A percentile compares a stretch with the other conserved stretches of the same genome.
Conservation (phyloP, 2,329 filamentous ascomycete genomes). For the Capronia americana region DNA sequence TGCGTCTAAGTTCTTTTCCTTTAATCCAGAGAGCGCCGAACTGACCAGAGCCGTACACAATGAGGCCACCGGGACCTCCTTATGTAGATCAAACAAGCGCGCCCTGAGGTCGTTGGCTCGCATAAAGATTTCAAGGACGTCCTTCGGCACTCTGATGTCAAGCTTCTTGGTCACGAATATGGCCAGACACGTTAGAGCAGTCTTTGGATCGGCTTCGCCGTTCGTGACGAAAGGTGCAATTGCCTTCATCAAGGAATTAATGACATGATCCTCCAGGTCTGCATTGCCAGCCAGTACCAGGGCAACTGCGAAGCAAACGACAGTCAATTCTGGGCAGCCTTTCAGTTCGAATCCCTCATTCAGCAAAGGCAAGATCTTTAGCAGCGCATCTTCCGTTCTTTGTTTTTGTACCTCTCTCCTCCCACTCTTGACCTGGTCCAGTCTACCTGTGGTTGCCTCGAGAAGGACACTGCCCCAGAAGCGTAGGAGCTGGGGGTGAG, state of each 20-base stretch:
- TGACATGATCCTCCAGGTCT: constrained; percentile 74
- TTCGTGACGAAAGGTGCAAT: constrained; percentile 77
- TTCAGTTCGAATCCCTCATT: constrained; percentile 78
- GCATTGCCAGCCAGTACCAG: constrained; percentile 85
- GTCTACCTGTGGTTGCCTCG: constrained; percentile 81
- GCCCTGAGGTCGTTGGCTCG: constrained; percentile 45
- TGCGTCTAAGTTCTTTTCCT: constrained; percentile 41
- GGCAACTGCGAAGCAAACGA: constrained; percentile 90
- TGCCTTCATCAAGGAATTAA: constrained; percentile 91
- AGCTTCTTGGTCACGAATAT: constrained; percentile 82
- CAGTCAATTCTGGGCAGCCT: constrained; percentile 76
- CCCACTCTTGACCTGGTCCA: constrained; percentile 79
- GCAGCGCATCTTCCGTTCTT: constrained; percentile 77
- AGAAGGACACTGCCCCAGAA: constrained; percentile 92
- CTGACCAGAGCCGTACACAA: constrained; percentile 25
- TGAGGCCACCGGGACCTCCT: constrained; percentile 24
- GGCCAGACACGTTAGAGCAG: constrained; percentile 79
- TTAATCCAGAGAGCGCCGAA: constrained; percentile 27
- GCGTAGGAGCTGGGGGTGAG: constrained; percentile 77
- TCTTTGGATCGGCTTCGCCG: constrained; percentile 67
- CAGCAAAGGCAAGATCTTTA: constrained; percentile 72
- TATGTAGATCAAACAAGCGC: constrained; percentile 45
- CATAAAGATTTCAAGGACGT: constrained; percentile 65
- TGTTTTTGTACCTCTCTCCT: constrained; percentile 76
- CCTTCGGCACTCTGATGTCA: constrained; percentile 70